phyloP scores from a whole-genome alignment of 2,329 filamentous ascomycete genomes.

The Aureobasidium sp. region DNA sequence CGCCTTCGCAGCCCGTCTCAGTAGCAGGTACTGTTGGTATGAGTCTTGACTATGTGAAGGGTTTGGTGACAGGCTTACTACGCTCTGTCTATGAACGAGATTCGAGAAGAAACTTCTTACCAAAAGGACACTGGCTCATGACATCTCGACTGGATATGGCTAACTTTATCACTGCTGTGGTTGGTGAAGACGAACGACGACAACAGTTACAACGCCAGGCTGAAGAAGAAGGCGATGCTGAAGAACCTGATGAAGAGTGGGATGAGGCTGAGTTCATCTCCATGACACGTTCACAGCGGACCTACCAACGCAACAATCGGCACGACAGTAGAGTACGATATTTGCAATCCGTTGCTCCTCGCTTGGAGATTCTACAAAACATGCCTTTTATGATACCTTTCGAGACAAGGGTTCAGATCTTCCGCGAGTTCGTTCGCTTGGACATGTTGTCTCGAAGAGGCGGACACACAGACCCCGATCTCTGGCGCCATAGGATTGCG shows the following conservation, averaged over 20 bases:
- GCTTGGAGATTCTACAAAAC: conserved; percentile 84
- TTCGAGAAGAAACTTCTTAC: conserved; percentile 77
- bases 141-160: conserved; percentile 80
- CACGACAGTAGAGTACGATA: conserved; percentile 62
- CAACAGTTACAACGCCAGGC: conserved; percentile 61
- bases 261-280: conserved; percentile 24
- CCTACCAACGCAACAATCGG: conserved; percentile 51
- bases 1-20: conserved; percentile 34
- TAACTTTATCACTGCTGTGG: conserved; percentile 77
- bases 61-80: conserved; percentile 70
- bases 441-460: conserved; percentile 66
- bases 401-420: conserved; percentile 81
- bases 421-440: conserved; percentile 80
- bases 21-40: conserved; percentile 61
- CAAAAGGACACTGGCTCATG: conserved; percentile 89
- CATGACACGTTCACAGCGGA: neutral
- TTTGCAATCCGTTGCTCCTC: conserved; percentile 72
- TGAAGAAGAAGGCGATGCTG: conserved; percentile 42
- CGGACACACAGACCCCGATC: conserved; percentile 64
- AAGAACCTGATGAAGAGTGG: conserved; percentile 31
- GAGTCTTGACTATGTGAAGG: conserved; percentile 69
- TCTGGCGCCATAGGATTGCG: conserved; percentile 55
- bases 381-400: conserved; percentile 98
- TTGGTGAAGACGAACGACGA: conserved; percentile 73
- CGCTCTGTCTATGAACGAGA: conserved; percentile 90